Evolutionary conservation across 495 filamentous ascomycete genomes (phyloP).

Genomic region (Baudoinia panamericana): DNA sequence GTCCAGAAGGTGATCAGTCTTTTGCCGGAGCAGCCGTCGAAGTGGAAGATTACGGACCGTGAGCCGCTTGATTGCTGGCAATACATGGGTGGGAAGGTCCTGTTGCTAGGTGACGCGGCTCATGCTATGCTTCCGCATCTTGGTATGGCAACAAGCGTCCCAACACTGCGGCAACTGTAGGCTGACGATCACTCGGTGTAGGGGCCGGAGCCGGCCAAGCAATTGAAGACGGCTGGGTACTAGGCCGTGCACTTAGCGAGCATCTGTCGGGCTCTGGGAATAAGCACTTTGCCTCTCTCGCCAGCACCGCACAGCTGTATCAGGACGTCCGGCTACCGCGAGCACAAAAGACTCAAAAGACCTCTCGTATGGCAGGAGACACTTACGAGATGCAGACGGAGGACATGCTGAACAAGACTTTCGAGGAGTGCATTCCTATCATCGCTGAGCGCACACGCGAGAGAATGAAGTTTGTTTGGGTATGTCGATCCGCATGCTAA

Average conservation of each 20-base stretch:
- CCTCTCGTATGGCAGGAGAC: conserved; percentile 27
- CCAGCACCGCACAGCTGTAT: conserved; percentile 29
- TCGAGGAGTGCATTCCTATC: conserved; percentile 18
- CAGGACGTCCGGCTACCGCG: conserved; percentile 32
- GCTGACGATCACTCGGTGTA: no score
- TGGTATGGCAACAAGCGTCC: not conserved
- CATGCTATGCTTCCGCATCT: conserved; percentile 35
- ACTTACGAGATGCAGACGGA: conserved; percentile 30
- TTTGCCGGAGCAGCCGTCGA: conserved; percentile 25
- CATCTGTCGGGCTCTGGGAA: conserved; percentile 11
- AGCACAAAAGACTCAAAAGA: conserved; percentile 30
- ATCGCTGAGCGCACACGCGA: conserved; percentile 18
- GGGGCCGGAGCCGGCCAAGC: conserved; percentile 30
- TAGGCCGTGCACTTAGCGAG: conserved; percentile 27
- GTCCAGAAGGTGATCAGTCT: conserved; percentile 24
- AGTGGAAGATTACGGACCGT: conserved; percentile 35
- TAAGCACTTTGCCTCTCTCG: conserved; percentile 17
- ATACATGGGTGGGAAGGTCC: conserved; percentile 25
- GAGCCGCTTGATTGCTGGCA: conserved; percentile 29
- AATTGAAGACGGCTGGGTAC: conserved; percentile 32
- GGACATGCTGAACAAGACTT: conserved; percentile 21
- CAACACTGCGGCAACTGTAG: not conserved
- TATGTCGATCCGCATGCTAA: not conserved
- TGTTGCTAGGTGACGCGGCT: conserved; percentile 36
- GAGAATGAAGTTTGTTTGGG: conserved; percentile 20